Evolutionary conservation across 2,329 filamentous ascomycete species (phyloP).

Genomic region (Colletotrichum truncatum): DNA sequence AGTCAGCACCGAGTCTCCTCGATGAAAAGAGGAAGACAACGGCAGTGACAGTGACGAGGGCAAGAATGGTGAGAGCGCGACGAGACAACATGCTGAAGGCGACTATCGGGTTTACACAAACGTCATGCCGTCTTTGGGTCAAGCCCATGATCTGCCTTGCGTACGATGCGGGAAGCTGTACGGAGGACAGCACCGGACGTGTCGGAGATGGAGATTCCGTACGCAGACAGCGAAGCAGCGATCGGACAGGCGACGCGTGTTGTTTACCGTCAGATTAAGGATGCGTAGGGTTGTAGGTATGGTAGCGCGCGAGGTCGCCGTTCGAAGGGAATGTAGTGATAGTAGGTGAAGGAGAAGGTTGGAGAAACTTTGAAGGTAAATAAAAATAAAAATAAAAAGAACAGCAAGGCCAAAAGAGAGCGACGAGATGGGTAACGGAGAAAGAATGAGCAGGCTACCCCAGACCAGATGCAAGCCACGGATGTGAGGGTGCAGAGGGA

Average conservation of each 20-base stretch:
- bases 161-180: background rate
- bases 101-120: conserved; percentile 14
- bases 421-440: background rate
- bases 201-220: background rate
- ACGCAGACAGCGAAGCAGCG: background rate
- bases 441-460: background rate
- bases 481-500: background rate
- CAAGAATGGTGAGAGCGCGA: conserved; percentile 37
- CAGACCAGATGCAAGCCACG: background rate
- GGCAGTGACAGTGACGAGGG: conserved; percentile 38
- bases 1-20: conserved; percentile 39
- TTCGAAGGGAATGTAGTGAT: background rate
- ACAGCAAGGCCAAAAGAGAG: conserved; percentile 1
- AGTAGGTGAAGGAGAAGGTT: background rate
- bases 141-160: conserved; percentile 21
- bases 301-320: background rate
- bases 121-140: conserved; percentile 21
- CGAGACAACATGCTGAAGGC: conserved; percentile 37
- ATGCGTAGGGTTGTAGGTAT: background rate
- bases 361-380: background rate
- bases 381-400: too few relatives aligned
- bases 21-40: conserved; percentile 44
- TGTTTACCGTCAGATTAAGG: background rate
- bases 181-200: background rate
- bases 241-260: background rate